Evolutionary conservation across 352 stramenopile species (phyloP).

Genomic region (Pythium sp.): DNA sequence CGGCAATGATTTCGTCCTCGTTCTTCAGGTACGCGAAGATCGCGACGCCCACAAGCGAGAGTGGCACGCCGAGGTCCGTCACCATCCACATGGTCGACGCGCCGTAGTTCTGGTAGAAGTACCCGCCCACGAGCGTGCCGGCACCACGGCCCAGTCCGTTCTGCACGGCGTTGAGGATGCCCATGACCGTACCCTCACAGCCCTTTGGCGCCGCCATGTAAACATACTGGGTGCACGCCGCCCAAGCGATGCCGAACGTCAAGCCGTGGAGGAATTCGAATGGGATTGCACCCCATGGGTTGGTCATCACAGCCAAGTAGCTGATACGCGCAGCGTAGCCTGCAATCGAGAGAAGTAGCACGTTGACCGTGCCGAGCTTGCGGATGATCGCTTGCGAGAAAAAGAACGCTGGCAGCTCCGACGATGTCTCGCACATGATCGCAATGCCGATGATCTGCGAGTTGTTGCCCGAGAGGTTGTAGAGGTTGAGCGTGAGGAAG

Average conservation of each 20-base stretch:
- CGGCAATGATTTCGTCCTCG: constrained; percentile 25
- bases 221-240: constrained; percentile 73
- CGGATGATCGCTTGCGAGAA: constrained; percentile 70
- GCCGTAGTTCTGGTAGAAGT: constrained; percentile 73
- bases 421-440: constrained; percentile 78
- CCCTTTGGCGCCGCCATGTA: constrained; percentile 60
- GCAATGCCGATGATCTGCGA: constrained; percentile 77
- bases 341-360: constrained; percentile 65
- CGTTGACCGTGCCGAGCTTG: constrained; percentile 66
- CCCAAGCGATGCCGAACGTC: constrained; percentile 74
- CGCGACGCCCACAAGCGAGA: constrained; percentile 49
- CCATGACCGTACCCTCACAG: constrained; percentile 72
- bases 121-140: constrained; percentile 70
- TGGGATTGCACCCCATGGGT: constrained; percentile 73
- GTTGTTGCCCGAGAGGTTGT: constrained; percentile 70
- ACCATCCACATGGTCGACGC: constrained; percentile 66
- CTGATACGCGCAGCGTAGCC: constrained; percentile 68
- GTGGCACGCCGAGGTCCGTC: constrained; percentile 61
- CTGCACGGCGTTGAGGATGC: constrained; percentile 72
- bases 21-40: constrained; percentile 66
- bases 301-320: constrained; percentile 77
- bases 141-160: constrained; percentile 64
- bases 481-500: constrained; percentile 81
- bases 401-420: constrained; percentile 81
- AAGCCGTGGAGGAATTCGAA: constrained; percentile 79